Evolutionary conservation across 2,329 filamentous ascomycete genomes (phyloP), one percentile per base, ranked within the genome.

Genomic region (Claviceps sorghi): DNA sequence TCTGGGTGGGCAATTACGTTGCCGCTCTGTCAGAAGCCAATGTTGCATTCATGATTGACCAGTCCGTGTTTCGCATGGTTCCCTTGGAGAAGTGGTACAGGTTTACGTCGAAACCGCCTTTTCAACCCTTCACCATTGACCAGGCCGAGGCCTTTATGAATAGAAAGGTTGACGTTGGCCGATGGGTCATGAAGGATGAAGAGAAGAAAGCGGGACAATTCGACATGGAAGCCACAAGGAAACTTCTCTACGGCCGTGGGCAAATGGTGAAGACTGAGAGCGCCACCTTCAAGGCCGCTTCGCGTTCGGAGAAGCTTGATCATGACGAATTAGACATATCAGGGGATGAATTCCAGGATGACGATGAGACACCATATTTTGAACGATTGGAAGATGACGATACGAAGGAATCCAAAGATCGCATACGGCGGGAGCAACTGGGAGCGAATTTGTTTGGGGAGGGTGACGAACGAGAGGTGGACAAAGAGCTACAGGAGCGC

Each of bases 71-170:
- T 64, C 82, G 83, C 54, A 86, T 97, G 81, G 76, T 95, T 2
- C 94, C 94, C 0, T 70, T 97, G 19, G 91, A 98, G 68, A 95
- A 96, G 63, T 96, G 87, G 83, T 98, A 98, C 70, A 86, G 82
- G 52, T 94, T 95, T 64, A 83, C 79, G 4, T 77, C 83, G 44
- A 91, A 91, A 64, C 86, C 88, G 52, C 79, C 84, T 11, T 91
- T 93, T 63, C 83, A 84, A 63, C 77, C 82, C 0, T 79, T 90
- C 65, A 84, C 81, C 0, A 82, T 90, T 11, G 90, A 95, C 56
- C 84, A 95, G 64, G 88, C 87, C 0, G 90, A 97, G 65, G 84
- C 84, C 52, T 75, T 83, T 53, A 88, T 95, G 84, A 82, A 78
- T 54, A 85, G 86, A 66, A 88, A 88, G 65, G 76, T 82, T 48